Evolutionary conservation across 1,139 yeast genomes (phyloP).

Genomic region (Debaryomycetaceae sp.): DNA sequence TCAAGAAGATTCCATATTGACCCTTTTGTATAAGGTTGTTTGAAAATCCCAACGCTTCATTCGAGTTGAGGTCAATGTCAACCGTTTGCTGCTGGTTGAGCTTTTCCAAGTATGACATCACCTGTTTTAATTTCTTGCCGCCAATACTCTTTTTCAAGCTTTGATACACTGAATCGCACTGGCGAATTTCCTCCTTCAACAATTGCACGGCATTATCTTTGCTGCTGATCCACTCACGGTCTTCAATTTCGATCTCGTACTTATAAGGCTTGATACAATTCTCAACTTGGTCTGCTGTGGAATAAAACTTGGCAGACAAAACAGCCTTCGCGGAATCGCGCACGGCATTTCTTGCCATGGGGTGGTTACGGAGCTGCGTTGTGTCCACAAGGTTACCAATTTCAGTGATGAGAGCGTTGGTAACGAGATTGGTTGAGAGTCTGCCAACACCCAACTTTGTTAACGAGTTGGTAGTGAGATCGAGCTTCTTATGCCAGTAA

Average conservation of each 20-base stretch:
- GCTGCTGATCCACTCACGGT: slow-evolving; percentile 85
- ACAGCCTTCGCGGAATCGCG: slow-evolving; percentile 82
- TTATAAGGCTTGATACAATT: slow-evolving; percentile 97
- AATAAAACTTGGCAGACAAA: slow-evolving; percentile 69
- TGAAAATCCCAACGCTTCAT: slow-evolving; percentile 76
- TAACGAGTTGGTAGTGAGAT: slow-evolving; percentile 73
- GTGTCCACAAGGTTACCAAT: slow-evolving; percentile 67
- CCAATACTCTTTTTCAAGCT: slow-evolving; percentile 73
- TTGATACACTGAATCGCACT: slow-evolving; percentile 66
- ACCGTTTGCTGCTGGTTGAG: slow-evolving; percentile 41
- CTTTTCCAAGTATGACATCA: slow-evolving; percentile 65
- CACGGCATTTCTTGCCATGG: slow-evolving; percentile 76
- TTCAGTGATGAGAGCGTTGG: slow-evolving; percentile 74
- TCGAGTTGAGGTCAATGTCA: slow-evolving; percentile 38
- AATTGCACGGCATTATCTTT: slow-evolving; percentile 72
- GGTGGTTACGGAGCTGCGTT: slow-evolving; percentile 79
- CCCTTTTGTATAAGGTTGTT: slow-evolving; percentile 68
- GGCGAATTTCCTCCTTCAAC: slow-evolving; percentile 78
- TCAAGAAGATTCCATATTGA: slow-evolving; percentile 78
- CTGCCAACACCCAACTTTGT: slow-evolving; percentile 95
- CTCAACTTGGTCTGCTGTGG: slow-evolving; percentile 97
- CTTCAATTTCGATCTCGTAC: slow-evolving; percentile 94
- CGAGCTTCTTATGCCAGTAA: slow-evolving; percentile 87
- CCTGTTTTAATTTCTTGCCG: slow-evolving; percentile 76
- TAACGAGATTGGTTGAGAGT: slow-evolving; percentile 74